Evolutionary conservation across 2,329 filamentous ascomycete species (phyloP).

Genomic region (Aspergillus fumigatiaffinis): DNA sequence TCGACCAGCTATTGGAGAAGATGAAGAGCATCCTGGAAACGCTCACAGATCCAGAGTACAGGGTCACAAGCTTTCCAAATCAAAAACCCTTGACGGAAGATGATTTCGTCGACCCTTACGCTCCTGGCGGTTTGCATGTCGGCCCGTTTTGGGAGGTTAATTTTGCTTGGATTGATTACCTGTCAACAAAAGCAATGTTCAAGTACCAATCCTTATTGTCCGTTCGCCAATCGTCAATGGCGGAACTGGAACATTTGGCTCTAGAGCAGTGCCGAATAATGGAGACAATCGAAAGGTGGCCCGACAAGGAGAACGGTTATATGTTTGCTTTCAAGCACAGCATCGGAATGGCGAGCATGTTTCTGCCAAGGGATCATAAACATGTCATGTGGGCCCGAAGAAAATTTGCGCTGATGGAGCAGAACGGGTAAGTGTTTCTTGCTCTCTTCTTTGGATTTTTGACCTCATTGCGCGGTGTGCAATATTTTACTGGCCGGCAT

Average conservation of each 20-base stretch:
- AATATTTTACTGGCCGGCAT: neutral
- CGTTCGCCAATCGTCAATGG: constrained; percentile 47
- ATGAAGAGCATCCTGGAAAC: constrained; percentile 55
- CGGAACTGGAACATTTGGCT: constrained; percentile 60
- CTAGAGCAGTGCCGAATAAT: constrained; percentile 72
- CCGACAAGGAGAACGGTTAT: constrained; percentile 64
- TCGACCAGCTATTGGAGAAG: constrained; percentile 43
- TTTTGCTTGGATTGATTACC: constrained; percentile 70
- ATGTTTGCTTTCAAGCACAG: constrained; percentile 71
- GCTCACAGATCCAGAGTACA: constrained; percentile 58
- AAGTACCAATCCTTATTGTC: constrained; percentile 65
- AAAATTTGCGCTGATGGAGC: constrained; percentile 75
- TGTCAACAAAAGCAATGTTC: constrained; percentile 76
- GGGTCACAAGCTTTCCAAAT: constrained; percentile 61
- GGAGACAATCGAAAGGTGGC: constrained; percentile 71
- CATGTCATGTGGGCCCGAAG: constrained; percentile 75
- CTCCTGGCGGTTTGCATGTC: constrained; percentile 65
- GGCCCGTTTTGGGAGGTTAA: constrained; percentile 71
- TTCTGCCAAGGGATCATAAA: constrained; percentile 69
- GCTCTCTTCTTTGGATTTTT: neutral
- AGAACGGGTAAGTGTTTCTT: constrained; percentile 62
- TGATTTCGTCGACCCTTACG: constrained; percentile 71
- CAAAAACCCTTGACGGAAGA: constrained; percentile 51
- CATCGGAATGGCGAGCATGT: constrained; percentile 71
- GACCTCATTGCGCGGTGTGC: neutral